Evolutionary conservation across 441 rosid genomes (phyloP).

Genomic region (Biscutella laevigata): DNA sequence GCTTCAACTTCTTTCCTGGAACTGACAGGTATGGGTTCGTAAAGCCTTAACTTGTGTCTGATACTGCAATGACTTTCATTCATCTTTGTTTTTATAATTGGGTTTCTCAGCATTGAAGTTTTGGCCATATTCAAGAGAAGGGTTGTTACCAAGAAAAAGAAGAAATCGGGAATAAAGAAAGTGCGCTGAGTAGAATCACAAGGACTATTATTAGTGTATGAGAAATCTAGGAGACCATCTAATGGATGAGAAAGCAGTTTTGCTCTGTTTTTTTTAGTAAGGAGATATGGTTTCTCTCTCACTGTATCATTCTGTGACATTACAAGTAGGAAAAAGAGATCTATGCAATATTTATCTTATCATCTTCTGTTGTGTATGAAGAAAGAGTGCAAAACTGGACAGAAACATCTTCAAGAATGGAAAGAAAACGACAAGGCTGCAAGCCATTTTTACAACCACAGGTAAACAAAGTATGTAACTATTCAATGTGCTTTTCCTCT

Average conservation of each 20-base stretch:
- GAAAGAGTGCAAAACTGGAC: no score
- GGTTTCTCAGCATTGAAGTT: slow-evolving; percentile 77
- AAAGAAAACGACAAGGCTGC: no score
- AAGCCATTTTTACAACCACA: no score
- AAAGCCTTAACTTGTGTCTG: not conserved
- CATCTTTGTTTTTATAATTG: slow-evolving; percentile 14
- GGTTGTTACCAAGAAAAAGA: slow-evolving; percentile 52
- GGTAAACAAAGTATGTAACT: not conserved
- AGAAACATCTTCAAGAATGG: no score
- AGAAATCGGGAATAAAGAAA: slow-evolving; percentile 47
- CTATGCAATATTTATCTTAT: no score
- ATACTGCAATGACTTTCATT: not conserved
- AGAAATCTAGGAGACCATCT: slow-evolving; percentile 1
- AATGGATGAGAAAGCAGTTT: slow-evolving; percentile 13
- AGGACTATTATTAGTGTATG: slow-evolving; percentile 2
- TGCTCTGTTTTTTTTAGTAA: no score
- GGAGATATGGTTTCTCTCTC: no score
- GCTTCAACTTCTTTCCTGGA: slow-evolving; percentile 90
- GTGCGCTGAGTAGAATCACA: slow-evolving; percentile 18
- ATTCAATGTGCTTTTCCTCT: slow-evolving; percentile 19
- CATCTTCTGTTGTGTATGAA: no score
- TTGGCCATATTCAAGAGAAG: slow-evolving; percentile 72
- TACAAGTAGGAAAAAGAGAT: no score
- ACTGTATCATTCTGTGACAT: no score
- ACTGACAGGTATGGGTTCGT: slow-evolving; percentile 55